These are phyloP conservation scores for Coffea canephora DNA, from an alignment of 257 asterid genomes.

Conservation along the genomic window DNA sequence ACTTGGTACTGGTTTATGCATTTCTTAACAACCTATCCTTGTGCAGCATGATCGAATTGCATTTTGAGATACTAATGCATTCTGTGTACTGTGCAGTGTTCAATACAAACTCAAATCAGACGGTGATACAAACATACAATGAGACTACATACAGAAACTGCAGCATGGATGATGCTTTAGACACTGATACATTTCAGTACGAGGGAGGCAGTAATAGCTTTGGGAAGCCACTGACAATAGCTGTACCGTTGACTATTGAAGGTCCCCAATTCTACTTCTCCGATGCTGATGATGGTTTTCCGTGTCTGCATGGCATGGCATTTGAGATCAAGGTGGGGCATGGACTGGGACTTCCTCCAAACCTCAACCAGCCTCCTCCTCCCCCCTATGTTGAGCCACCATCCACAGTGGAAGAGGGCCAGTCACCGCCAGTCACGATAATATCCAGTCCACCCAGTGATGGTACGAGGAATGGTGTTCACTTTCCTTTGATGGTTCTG, in stretches of 20 bases:
- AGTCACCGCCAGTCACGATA: slow-evolving; percentile 37
- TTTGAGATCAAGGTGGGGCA: slow-evolving; percentile 59
- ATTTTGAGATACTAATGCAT: not conserved
- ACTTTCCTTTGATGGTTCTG: slow-evolving; percentile 19
- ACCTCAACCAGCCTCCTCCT: slow-evolving; percentile 85
- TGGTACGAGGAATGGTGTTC: slow-evolving; percentile 32
- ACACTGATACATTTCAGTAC: slow-evolving; percentile 58
- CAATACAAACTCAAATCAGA: slow-evolving; percentile 75
- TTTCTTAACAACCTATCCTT: not conserved
- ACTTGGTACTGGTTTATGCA: not conserved
- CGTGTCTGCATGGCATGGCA: slow-evolving; percentile 70
- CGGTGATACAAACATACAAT: slow-evolving; percentile 86
- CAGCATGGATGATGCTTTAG: slow-evolving; percentile 49
- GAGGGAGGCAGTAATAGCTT: slow-evolving; percentile 43
- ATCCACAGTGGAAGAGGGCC: slow-evolving; percentile 32
- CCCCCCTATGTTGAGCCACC: slow-evolving; percentile 79
- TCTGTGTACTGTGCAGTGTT: slow-evolving; percentile 47
- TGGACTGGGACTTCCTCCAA: slow-evolving; percentile 84
- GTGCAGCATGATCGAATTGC: not conserved
- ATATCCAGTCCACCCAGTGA: slow-evolving; percentile 30
- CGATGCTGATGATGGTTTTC: slow-evolving; percentile 64
- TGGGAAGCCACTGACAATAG: slow-evolving; percentile 33
- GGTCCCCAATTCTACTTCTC: slow-evolving; percentile 77
- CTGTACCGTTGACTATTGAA: slow-evolving; percentile 50
- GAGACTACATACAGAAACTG: slow-evolving; percentile 63